Percentiles rank a stretch among this genome's conserved stretches.
These are phyloP conservation scores for Scytalidium sp. DNA, from an alignment of 2,329 filamentous ascomycete genomes.

Conservation along the genomic window DNA sequence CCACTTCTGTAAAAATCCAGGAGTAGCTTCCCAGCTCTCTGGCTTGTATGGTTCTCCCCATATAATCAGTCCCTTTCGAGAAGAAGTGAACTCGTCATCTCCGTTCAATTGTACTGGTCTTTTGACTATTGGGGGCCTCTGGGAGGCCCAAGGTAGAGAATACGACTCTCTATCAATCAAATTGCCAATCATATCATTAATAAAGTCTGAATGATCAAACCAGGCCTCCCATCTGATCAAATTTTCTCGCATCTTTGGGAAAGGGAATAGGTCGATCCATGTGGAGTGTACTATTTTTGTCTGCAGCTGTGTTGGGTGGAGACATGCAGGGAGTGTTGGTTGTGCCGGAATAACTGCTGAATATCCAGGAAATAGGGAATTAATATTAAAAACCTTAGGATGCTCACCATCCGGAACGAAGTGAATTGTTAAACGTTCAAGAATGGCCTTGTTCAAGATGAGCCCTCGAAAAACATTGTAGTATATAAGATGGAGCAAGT, in stretches of 20 bases:
- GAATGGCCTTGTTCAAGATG: conserved; percentile 14
- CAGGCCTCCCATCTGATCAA: conserved; percentile 11
- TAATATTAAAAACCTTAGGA: not conserved
- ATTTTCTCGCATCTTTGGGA: conserved; percentile 17
- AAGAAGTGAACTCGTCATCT: conserved; percentile 12
- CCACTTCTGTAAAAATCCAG: conserved; percentile 16
- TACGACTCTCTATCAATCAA: conserved; percentile 5
- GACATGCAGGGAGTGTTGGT: conserved; percentile 7
- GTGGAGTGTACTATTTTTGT: conserved; percentile 13
- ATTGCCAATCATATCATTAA: conserved; percentile 17
- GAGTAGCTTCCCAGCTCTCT: conserved; percentile 16
- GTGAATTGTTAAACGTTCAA: conserved; percentile 6
- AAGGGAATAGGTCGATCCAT: conserved; percentile 20
- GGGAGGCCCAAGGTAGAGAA: not conserved
- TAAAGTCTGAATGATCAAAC: conserved; percentile 16
- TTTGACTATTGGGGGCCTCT: not conserved
- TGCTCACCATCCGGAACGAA: not conserved
- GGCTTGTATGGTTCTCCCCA: conserved; percentile 17
- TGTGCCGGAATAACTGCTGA: conserved; percentile 9
- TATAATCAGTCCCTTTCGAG: conserved; percentile 13
- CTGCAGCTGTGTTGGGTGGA: conserved; percentile 14
- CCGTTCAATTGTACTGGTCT: not conserved
- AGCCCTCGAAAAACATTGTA: conserved; percentile 18
- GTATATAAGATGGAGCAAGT: conserved; percentile 20
- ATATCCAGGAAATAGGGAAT: conserved; percentile 11